These are phyloP conservation scores for Cudoniella acicularis DNA, from an alignment of 495 filamentous ascomycete genomes.

Conservation along the genomic window DNA sequence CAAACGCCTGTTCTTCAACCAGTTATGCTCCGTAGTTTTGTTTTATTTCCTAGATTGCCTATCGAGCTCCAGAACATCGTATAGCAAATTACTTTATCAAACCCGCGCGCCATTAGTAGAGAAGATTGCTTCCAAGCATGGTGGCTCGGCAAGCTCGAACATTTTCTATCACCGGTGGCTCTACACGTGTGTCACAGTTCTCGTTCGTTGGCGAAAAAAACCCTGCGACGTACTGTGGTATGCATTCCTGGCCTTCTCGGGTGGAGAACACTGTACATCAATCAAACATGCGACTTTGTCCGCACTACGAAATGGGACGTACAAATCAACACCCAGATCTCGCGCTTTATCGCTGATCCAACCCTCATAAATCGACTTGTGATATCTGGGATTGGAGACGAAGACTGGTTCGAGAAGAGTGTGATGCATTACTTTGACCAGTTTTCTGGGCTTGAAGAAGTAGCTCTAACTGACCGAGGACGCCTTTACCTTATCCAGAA, in stretches of 20 bases:
- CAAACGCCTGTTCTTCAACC: conserved; percentile 1
- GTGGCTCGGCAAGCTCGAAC: conserved; percentile 4
- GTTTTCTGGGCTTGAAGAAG: conserved; percentile 2
- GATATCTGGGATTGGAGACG: background rate
- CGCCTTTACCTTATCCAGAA: conserved; percentile 3
- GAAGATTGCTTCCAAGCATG: conserved; percentile 6
- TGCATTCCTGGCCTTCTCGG: conserved; percentile 7
- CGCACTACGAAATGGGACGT: background rate
- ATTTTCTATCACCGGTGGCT: conserved; percentile 7
- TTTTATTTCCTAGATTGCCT: conserved; percentile 4
- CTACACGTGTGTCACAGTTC: conserved; percentile 4
- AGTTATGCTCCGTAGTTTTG: conserved; percentile 8
- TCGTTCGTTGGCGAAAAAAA: background rate
- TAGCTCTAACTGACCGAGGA: conserved; percentile 1
- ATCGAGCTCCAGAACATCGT: conserved; percentile 7
- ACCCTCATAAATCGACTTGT: conserved; percentile 2
- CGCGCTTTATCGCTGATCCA: background rate
- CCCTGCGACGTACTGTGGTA: background rate
- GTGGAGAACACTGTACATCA: conserved; percentile 2
- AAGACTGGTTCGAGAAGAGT: background rate
- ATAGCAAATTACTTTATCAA: conserved; percentile 7
- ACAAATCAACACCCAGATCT: background rate
- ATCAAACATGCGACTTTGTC: conserved; percentile 2
- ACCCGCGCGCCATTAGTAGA: background rate
- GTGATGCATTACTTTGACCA: conserved; percentile 5